Evolutionary conservation across 164 flowering plant species (phyloP).

Genomic region (Kalanchoe fedtschenkoi): DNA sequence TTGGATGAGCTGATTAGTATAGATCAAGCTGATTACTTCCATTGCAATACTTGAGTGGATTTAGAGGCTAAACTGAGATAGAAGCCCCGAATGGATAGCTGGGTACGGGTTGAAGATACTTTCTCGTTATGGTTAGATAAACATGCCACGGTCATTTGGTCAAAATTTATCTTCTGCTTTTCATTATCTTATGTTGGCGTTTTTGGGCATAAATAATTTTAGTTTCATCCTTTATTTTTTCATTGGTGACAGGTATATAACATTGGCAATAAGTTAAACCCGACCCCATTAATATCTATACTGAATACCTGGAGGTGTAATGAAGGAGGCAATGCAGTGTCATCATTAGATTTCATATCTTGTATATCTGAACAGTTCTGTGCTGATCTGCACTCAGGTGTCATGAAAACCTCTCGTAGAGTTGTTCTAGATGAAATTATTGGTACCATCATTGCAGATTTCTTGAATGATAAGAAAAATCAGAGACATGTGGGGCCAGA

Average conservation of each 20-base stretch:
- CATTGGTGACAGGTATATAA: conserved; percentile 44
- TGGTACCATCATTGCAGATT: conserved; percentile 47
- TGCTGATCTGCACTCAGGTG: conserved; percentile 62
- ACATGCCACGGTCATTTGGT: no score
- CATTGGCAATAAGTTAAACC: conserved; percentile 31
- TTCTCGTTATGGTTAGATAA: no score
- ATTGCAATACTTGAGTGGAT: background rate
- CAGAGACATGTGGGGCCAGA: conserved; percentile 32
- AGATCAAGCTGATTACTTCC: no score
- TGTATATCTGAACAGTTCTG: conserved; percentile 61
- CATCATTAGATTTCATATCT: conserved; percentile 24
- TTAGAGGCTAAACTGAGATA: background rate
- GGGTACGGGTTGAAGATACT: background rate
- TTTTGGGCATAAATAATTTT: background rate
- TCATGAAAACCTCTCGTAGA: conserved; percentile 76
- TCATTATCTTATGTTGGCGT: background rate
- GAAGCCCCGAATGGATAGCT: background rate
- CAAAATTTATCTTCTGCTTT: background rate
- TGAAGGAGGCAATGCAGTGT: conserved; percentile 16
- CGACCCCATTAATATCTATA: conserved; percentile 39
- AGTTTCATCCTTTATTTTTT: conserved; percentile 4
- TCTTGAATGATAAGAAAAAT: conserved; percentile 38
- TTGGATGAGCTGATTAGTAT: no score
- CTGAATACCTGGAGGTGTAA: conserved; percentile 34
- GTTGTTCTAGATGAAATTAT: conserved; percentile 77